Evolutionary conservation across 352 stramenopile species (phyloP), one percentile per base, ranked within the genome.

Genomic region (Phytophthora constricta): DNA sequence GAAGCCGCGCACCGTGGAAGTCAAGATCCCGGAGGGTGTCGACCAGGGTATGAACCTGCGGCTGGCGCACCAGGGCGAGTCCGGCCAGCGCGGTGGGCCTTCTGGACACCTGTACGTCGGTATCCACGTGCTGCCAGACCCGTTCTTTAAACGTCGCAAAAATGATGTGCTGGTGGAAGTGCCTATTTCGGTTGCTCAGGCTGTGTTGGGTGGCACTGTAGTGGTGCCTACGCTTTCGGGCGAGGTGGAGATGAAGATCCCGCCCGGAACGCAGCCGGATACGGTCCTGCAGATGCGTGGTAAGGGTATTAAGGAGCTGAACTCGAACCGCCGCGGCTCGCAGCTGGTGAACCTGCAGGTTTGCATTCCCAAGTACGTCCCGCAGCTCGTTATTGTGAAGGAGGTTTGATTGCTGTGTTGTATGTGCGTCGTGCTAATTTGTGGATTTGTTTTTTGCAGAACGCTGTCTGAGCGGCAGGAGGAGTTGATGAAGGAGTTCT

Each of bases 271-370:
- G 25, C 97, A 99, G 83, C 93, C 97, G 8, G 96, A 97, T 67
- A 95, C 96, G 23, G 96, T 98, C 63, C 80, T 99, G 27, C 90
- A 99, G 72, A 95, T 99, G 72, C 89, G 97, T 46, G 95, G 96
- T 42, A 99, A 98, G 76, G 97, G 97, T 48, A 98, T 99, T 54
- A 97, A 96, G 64, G 82, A 97, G 53, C 84, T 99, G 58, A 97
- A 97, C 69, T 95, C 92, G 48, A 90, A 86, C 62, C 86, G 90
- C 58, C 85, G 93, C 28, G 98, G 97, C 48, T 98, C 98, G 71
- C 98, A 99, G 76, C 83, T 99, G 43, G 97, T 99, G 31, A 98
- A 98, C 65, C 61, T 99, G 27, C 97, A 99, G 74, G 88, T 99
- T 51, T 79, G 97, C 65, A 92, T 99, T 47, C 97, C 97, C 54